Evolutionary conservation across 2,329 filamentous ascomycete species (phyloP).

Genomic region (Ophiosphaerella narmari): DNA sequence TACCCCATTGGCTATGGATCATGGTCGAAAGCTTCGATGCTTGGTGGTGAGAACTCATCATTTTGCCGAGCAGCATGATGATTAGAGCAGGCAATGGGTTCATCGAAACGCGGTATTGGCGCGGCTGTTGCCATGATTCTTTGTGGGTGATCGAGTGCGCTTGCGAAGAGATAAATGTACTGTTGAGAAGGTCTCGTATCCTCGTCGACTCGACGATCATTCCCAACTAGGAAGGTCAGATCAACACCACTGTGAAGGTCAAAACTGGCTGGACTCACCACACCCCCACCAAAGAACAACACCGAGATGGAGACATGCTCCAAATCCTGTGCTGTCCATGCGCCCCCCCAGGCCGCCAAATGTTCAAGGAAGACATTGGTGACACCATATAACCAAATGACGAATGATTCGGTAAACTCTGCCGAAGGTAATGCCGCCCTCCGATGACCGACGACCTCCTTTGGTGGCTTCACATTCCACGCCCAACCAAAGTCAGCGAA

Average conservation of each 20-base stretch:
- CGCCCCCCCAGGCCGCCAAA: slow-evolving; percentile 70
- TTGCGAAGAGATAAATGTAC: slow-evolving; percentile 49
- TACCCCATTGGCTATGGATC: slow-evolving; percentile 94
- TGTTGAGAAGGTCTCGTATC: slow-evolving; percentile 69
- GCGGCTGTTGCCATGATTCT: slow-evolving; percentile 63
- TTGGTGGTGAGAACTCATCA: slow-evolving; percentile 96
- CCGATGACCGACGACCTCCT: slow-evolving; percentile 64
- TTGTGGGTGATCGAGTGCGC: slow-evolving; percentile 32
- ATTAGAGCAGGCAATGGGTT: slow-evolving; percentile 89
- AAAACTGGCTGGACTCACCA: slow-evolving; percentile 61
- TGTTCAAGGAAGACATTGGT: slow-evolving; percentile 95
- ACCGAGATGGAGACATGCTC: slow-evolving; percentile 93
- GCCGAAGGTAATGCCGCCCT: slow-evolving; percentile 69
- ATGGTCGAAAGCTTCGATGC: slow-evolving; percentile 81
- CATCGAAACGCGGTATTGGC: slow-evolving; percentile 73
- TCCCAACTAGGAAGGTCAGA: slow-evolving; percentile 57
- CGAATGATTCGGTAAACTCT: slow-evolving; percentile 85
- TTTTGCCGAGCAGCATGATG: slow-evolving; percentile 83
- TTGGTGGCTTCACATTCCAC: slow-evolving; percentile 80
- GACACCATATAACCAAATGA: slow-evolving; percentile 87
- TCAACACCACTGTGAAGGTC: slow-evolving; percentile 22
- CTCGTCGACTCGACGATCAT: slow-evolving; percentile 78
- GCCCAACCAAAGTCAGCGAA: slow-evolving; percentile 93
- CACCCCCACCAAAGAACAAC: slow-evolving; percentile 88
- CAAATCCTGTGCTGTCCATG: slow-evolving; percentile 78